phyloP scores from a whole-genome alignment of 164 flowering plant species.

The Brasenia schreberi region DNA sequence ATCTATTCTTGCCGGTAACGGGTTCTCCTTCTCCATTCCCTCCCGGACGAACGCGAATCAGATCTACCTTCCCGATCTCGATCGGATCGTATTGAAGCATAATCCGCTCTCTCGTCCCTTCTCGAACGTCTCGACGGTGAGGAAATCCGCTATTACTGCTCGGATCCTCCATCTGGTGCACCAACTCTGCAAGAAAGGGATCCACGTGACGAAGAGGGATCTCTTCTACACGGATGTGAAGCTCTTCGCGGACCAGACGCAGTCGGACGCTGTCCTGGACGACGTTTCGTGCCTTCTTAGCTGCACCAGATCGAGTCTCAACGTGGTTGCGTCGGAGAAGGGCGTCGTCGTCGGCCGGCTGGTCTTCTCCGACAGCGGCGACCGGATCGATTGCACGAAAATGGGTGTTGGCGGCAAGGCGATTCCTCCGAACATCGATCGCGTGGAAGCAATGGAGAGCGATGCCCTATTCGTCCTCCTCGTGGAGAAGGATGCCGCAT shows the following conservation, averaged over 20 bases:
- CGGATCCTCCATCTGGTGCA: slow-evolving; percentile 66
- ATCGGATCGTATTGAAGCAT: slow-evolving; percentile 83
- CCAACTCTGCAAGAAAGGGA: slow-evolving; percentile 57
- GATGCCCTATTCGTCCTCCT: slow-evolving; percentile 85
- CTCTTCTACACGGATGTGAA: slow-evolving; percentile 96
- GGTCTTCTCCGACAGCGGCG: slow-evolving; percentile 80
- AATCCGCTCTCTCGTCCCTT: slow-evolving; percentile 62
- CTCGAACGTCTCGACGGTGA: slow-evolving; percentile 56
- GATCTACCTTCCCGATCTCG: slow-evolving; percentile 92
- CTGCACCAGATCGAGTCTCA: slow-evolving; percentile 84
- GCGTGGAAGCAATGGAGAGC: slow-evolving; percentile 84
- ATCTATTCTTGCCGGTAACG: slow-evolving; percentile 67
- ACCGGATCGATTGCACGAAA: slow-evolving; percentile 90
- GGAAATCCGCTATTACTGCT: slow-evolving; percentile 75
- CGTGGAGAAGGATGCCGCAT: slow-evolving; percentile 98
- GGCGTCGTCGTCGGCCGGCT: slow-evolving; percentile 93
- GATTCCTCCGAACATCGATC: slow-evolving; percentile 88
- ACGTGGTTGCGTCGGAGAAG: slow-evolving; percentile 85
- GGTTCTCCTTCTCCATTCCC: slow-evolving; percentile 77
- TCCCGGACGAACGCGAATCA: slow-evolving; percentile 80
- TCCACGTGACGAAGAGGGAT: slow-evolving; percentile 93
- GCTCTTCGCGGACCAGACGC: slow-evolving; percentile 83
- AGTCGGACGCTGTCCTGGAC: slow-evolving; percentile 76
- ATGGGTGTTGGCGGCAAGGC: slow-evolving; percentile 99
- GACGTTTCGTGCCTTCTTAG: slow-evolving; percentile 90